Evolutionary conservation across 768 basidiomycete species (phyloP), one percentile per base, ranked within the genome.

Genomic region (Tylopilus balloui): DNA sequence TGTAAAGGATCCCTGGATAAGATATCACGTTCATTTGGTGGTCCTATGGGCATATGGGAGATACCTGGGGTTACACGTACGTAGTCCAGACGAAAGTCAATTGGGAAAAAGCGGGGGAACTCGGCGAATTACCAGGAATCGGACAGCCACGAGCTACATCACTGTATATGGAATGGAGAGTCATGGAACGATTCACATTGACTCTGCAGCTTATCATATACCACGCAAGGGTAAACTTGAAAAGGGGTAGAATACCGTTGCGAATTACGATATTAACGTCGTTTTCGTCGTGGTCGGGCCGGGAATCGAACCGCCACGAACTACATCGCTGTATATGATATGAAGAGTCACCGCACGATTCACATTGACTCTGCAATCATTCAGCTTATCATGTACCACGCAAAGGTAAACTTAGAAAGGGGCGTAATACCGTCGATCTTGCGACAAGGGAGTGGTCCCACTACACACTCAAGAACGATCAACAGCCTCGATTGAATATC

Each of bases 401-500:
- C 35, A 20, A 36, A 20, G n/a, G 3, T 36, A 20, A 36, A 20
- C 35, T 20, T 20, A 5, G 35, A 20, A 36, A 20, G 35, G 9
- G 17, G n/a, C n/a, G 7, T 10, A 11, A 23, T 23, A 38, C 37
- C 5, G 13, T 15, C 37, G 9, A 38, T 37, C 36, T 21, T 35
- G 25, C 5, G 34, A 19, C 17, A 35, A 8, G 6, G n/a, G 10
- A n/a, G 34, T 3, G 11, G 14, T 15, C 17, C 17, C 15, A n/a
- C 32, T 34, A 14, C 13, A 34, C 8, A 27, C 24, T 14, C 39
- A 9, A 39, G 21, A 44, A 5, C 25, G 37, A 55, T 40, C 51
- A 43, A 52, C 35, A 32, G 43, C n/a, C 9, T 53, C 31, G 25
- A 39, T 49, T 43, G 24, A 23, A 46, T 20, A n/a, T 14, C 28